A percentile compares a stretch with the other conserved stretches of the same genome.
phyloP scores from a whole-genome alignment of 2,329 filamentous ascomycete genomes.

The Penicillium sumatraense region DNA sequence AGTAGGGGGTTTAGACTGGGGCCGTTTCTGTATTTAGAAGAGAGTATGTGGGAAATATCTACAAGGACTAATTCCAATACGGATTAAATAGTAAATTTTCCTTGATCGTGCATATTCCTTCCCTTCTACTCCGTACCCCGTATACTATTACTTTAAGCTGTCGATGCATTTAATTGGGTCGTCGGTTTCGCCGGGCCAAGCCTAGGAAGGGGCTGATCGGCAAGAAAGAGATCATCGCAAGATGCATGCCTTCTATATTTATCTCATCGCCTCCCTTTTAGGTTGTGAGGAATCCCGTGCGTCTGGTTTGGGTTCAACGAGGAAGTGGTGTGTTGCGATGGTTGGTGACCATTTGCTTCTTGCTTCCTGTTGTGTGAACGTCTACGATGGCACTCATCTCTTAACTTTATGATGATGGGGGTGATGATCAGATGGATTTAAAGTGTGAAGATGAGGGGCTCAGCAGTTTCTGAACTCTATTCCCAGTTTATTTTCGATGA shows the following conservation, averaged over 20 bases:
- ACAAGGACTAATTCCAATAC: not conserved
- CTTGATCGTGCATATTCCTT: not conserved
- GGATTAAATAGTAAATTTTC: not conserved
- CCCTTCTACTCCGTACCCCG: too few species aligned
- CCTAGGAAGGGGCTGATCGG: conserved; percentile 2
- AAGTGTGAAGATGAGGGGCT: not conserved
- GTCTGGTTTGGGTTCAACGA: not conserved
- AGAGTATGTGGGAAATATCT: too few species aligned
- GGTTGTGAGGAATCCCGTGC: not conserved
- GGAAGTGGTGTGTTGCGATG: not conserved
- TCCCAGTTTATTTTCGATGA: too few species aligned
- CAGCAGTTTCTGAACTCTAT: not conserved
- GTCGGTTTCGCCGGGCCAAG: not conserved
- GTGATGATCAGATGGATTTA: not conserved
- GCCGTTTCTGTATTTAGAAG: not conserved
- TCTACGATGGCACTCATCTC: not conserved
- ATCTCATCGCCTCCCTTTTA: not conserved
- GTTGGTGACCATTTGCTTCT: not conserved
- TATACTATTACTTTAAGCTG: not conserved
- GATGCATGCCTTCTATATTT: conserved; percentile 3
- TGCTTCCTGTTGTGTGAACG: not conserved
- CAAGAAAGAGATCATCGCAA: not conserved
- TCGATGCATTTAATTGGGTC: not conserved
- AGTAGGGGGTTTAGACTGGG: conserved; percentile 2
- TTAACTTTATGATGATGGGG: not conserved